Evolutionary conservation across 2,329 filamentous ascomycete species (phyloP).

Genomic region (Monascus ruber): DNA sequence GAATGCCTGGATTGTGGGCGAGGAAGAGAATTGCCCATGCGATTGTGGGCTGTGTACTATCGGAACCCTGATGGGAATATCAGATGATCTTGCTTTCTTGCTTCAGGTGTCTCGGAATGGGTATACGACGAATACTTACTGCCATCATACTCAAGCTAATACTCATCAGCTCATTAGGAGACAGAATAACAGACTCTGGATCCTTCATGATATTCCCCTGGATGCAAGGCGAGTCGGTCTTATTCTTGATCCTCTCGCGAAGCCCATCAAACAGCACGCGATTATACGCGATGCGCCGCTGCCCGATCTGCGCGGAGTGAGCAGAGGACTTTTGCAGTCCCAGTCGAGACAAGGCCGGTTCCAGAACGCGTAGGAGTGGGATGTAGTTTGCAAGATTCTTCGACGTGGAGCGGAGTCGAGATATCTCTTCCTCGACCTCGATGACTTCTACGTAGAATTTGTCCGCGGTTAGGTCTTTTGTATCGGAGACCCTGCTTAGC

Average conservation of each 20-base stretch:
- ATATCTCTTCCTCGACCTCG: conserved; percentile 61
- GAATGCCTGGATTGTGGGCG: too few species aligned
- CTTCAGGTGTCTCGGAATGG: too few species aligned
- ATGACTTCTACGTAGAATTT: conserved; percentile 60
- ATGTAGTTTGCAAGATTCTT: conserved; percentile 76
- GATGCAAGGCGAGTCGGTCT: conserved; percentile 52
- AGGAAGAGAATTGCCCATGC: too few species aligned
- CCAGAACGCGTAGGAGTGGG: conserved; percentile 58
- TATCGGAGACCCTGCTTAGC: too few species aligned
- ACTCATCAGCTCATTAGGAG: conserved; percentile 50
- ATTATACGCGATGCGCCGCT: too few species aligned
- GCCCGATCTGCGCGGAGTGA: too few species aligned
- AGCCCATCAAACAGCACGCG: conserved; percentile 34
- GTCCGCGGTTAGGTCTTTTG: too few species aligned
- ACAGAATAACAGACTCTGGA: conserved; percentile 51
- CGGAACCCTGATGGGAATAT: too few species aligned
- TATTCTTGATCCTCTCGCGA: conserved; percentile 49
- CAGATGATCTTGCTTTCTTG: too few species aligned
- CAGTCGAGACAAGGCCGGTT: too few species aligned
- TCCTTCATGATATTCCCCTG: conserved; percentile 56
- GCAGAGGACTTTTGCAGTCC: too few species aligned
- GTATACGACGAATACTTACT: conserved; percentile 56
- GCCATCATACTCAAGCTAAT: conserved; percentile 60
- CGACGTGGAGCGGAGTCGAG: conserved; percentile 61
- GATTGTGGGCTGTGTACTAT: too few species aligned